Evolutionary conservation across 164 flowering plant species (phyloP).

Genomic region (Malania oleifera): DNA sequence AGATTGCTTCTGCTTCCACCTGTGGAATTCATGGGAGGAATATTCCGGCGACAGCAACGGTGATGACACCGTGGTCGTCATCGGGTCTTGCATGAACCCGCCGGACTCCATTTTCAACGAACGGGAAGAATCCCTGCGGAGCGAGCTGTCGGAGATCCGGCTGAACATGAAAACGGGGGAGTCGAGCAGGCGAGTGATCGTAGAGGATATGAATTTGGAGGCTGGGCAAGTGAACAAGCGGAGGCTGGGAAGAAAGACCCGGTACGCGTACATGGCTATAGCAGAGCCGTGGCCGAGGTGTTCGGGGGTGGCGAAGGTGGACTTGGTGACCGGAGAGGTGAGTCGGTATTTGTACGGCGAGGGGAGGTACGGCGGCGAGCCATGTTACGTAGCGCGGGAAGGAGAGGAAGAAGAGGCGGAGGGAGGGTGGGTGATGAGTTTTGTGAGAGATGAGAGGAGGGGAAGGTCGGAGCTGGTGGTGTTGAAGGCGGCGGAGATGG

Average conservation of each 20-base stretch:
- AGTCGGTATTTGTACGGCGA: slow-evolving; percentile 32
- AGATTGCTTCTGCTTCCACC: slow-evolving; percentile 50
- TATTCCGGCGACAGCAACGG: slow-evolving; percentile 9
- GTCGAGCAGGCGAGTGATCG: slow-evolving; percentile 36
- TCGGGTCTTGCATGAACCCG: slow-evolving; percentile 63
- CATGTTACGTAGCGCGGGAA: slow-evolving; percentile 20
- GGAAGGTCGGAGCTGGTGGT: slow-evolving; percentile 29
- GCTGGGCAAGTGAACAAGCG: slow-evolving; percentile 44
- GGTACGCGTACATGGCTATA: slow-evolving; percentile 43
- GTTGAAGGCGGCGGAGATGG: slow-evolving; percentile 24
- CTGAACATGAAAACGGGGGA: slow-evolving; percentile 35
- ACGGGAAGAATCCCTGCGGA: slow-evolving; percentile 12
- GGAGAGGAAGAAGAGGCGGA: background rate
- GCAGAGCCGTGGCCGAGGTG: slow-evolving; percentile 65
- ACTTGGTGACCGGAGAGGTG: slow-evolving; percentile 31
- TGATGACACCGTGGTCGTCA: slow-evolving; percentile 27
- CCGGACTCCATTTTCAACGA: slow-evolving; percentile 45
- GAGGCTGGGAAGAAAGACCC: slow-evolving; percentile 33
- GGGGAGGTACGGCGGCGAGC: slow-evolving; percentile 41
- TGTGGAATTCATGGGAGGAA: slow-evolving; percentile 67
- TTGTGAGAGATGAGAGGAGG: slow-evolving; percentile 30
- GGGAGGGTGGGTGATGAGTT: slow-evolving; percentile 37
- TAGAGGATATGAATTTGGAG: slow-evolving; percentile 41
- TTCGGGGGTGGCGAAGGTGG: slow-evolving; percentile 54
- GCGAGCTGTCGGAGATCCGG: slow-evolving; percentile 38